Conservation (phyloP, 306 rosid genomes). For the Dalbergia cochinchinensis region DNA sequence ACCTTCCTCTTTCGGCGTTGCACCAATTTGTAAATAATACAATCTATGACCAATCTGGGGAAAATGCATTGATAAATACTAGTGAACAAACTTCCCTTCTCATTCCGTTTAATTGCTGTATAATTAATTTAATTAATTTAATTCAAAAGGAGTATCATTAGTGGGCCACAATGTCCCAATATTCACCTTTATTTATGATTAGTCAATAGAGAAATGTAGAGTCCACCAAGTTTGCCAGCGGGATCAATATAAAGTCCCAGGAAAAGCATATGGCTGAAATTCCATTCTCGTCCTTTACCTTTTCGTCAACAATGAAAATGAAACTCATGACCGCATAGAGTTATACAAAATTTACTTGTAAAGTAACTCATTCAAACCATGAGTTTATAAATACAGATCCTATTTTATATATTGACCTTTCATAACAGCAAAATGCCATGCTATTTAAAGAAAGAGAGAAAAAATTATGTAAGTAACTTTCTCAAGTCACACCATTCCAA, state of each 20-base stretch:
- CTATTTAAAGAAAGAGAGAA: too few species aligned
- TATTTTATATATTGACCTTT: background rate
- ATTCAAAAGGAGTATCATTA: slow-evolving; percentile 36
- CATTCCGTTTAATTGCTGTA: background rate
- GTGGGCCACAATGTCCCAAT: slow-evolving; percentile 35
- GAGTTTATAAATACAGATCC: background rate
- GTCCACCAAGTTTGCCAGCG: slow-evolving; percentile 46
- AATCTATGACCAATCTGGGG: background rate
- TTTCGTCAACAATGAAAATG: background rate
- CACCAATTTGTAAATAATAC: too few species aligned
- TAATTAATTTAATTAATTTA: background rate
- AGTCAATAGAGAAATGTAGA: slow-evolving; percentile 7
- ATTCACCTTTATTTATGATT: slow-evolving; percentile 22
- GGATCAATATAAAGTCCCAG: slow-evolving; percentile 38
- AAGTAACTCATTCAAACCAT: background rate
- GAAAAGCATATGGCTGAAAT: slow-evolving; percentile 15
- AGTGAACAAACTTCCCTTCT: slow-evolving; percentile 21
- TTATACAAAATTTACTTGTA: background rate
- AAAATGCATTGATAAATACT: background rate
- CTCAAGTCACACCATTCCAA: too few species aligned
- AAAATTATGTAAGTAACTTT: too few species aligned
- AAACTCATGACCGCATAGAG: background rate
- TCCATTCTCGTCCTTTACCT: slow-evolving; percentile 31
- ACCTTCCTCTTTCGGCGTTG: too few species aligned
- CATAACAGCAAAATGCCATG: too few species aligned